Base-by-base conservation (phyloP, 257 asterid species). In the Nicotiana obtusifolia region DNA sequence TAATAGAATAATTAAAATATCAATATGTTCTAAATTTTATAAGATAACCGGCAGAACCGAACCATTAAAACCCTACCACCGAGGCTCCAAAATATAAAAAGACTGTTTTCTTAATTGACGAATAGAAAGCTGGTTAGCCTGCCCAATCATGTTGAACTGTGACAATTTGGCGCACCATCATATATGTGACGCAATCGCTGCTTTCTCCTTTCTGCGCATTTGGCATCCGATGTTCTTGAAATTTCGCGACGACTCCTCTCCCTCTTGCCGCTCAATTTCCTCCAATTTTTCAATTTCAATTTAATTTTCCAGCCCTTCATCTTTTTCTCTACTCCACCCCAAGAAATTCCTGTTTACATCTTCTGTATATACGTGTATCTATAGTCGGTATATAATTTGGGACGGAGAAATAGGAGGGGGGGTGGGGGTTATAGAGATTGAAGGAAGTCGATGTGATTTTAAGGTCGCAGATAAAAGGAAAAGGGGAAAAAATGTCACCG, bases 401-500 rank as follows among this genome's bases (percentile, higher is more conserved):
- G 49, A 9, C 8, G 67, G 67, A 61, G 67, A 24, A 61, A 61
- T 30, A 69, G 13, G 8, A 3, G 28, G 64, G 10, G n/a, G 20
- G 16, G 13, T 5, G 22, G 44, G 10, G 76, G 3, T 24, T 19
- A 33, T 20, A 33, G 28, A 66, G 28, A 33, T 53, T 4, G 19
- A 2, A 10, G 76, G 2, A 41, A 41, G 10, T 35, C 41, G 8
- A 35, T 10, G 7, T 52, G 3, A 17, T 66, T 59, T 69, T 30
- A 77, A 56, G 62, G 53, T 76, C 16, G 54, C 3, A 53, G 64
- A 7, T 28, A n/a, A 53, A 26, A 28, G 3, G 14, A 77, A 54
- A 28, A 9, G 6, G 3, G 3, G 65, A 20, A 56, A 24, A n/a
- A 89, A 92, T 92, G 98, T 85, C 98, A 86, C 90, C 90, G 17